These are phyloP conservation scores for Coemansia sp. DNA, from an alignment of 192 early-diverging fungal species.

Conservation along the genomic window DNA sequence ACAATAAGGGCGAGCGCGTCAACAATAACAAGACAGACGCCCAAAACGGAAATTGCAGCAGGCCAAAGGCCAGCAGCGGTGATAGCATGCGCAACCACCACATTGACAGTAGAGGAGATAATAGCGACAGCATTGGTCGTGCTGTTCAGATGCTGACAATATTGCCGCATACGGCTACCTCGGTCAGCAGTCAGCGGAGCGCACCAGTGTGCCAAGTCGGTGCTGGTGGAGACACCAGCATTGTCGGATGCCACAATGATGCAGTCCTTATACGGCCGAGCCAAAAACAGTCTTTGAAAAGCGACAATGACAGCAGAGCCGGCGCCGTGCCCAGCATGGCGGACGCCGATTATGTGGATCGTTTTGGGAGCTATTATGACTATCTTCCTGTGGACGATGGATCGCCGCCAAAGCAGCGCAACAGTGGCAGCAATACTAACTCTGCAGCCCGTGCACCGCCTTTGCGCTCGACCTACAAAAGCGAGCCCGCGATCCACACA, in stretches of 20 bases:
- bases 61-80: background rate
- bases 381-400: constrained; percentile 24
- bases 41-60: constrained; percentile 4
- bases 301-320: constrained; percentile 9
- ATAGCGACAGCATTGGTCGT: background rate
- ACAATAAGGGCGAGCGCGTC: too few relatives aligned
- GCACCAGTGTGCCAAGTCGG: background rate
- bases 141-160: background rate
- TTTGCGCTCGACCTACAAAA: constrained; percentile 39
- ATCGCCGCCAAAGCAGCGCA: constrained; percentile 12
- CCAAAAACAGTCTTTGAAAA: constrained; percentile 5
- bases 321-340: constrained; percentile 12
- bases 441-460: constrained; percentile 12
- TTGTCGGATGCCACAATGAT: background rate
- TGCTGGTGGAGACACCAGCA: background rate
- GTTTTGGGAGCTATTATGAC: constrained; percentile 37
- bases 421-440: constrained; percentile 2
- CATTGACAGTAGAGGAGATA: constrained; percentile 1
- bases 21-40: constrained; percentile 8
- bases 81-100: background rate
- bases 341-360: constrained; percentile 26
- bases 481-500: constrained; percentile 36
- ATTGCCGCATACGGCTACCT: constrained; percentile 2
- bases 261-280: background rate
- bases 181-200: background rate